Base-by-base conservation (phyloP, 108 stramenopile species). In the Epipyxis sp. region DNA sequence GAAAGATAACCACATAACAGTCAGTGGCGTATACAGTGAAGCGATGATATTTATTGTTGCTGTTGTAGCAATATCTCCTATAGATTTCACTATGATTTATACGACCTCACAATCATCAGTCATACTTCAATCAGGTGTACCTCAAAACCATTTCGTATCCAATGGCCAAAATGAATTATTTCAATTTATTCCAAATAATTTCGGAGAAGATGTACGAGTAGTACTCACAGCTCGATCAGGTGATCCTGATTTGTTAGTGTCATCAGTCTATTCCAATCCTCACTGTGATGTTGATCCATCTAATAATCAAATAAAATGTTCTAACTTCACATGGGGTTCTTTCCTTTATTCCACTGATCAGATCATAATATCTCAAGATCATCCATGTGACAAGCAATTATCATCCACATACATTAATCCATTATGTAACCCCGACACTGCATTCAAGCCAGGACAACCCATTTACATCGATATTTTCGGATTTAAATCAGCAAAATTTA, bases 311-410 rank as follows among this genome's bases (percentile, higher is more conserved):
- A 42, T 74, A 42, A 3, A 39, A 6, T 74, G 71, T 74, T 34
- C 44, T 10, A 74, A 74, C 43, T 74, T 42, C 50, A 74, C 71
- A 3, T 74, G 71, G 71, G 43, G 13, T 74, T 54, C 46, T 10
- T 29, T 16, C 25, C 13, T 20, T 27, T 6, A 6, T 57, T 3
- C 71, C 46, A 35, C 71, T 42, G 71, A 74, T 42, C 71, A 74
- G 43, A 57, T 74, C 46, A 57, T 74, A 16, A 74, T 74, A 30
- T 74, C 71, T 13, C 20, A 37, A 30, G 71, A 74, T 25, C 43
- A 6, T 42, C 71, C 71, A 6, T 74, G 71, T 42, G 27, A 13
- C 10, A 10, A 3, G 10, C 6, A 43, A 10, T 54, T 74, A 25
- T 42, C 71, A 6, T 13, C 3, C 6, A 74, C 71, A 6, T 57